Evolutionary conservation across 306 rosid species (phyloP).

Genomic region (Begonia loranthoides): DNA sequence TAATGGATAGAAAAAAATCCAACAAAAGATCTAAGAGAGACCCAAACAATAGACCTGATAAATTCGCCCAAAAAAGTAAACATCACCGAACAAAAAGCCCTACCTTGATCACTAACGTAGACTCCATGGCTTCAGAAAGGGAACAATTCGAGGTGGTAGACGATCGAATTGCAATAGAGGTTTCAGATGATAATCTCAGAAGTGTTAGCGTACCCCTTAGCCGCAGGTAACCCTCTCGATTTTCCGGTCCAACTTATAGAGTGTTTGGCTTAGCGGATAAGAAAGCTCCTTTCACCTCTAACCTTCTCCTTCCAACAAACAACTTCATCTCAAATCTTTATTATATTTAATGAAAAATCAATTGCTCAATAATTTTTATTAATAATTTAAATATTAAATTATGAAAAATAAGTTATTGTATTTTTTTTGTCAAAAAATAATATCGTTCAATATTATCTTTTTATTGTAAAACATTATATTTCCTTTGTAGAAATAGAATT

Average conservation of each 20-base stretch:
- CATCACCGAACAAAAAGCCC: conserved; percentile 12
- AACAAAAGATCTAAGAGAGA: not conserved
- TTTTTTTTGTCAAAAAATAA: too few relatives aligned
- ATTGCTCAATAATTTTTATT: too few relatives aligned
- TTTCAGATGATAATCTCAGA: not conserved
- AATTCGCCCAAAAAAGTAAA: not conserved
- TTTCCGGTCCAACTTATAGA: not conserved
- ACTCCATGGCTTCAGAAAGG: conserved; percentile 33
- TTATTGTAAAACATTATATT: too few relatives aligned
- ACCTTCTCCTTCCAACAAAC: too few relatives aligned
- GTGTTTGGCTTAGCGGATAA: conserved; percentile 29
- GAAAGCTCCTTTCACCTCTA: conserved; percentile 12
- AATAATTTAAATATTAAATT: too few relatives aligned
- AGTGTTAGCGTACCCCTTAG: not conserved
- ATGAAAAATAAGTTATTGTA: too few relatives aligned
- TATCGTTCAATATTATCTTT: too few relatives aligned
- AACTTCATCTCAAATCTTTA: too few relatives aligned
- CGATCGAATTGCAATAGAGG: not conserved
- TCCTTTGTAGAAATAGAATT: too few relatives aligned
- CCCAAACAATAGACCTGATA: not conserved
- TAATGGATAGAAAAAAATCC: not conserved
- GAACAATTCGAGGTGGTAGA: not conserved
- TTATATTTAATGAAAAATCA: too few relatives aligned
- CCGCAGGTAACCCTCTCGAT: not conserved
- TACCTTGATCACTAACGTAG: conserved; percentile 69